A percentile compares a stretch with the other conserved stretches of the same genome.
These are phyloP conservation scores for Cronartium quercuum DNA, from an alignment of 1,284 basidiomycete species.

Conservation along the genomic window DNA sequence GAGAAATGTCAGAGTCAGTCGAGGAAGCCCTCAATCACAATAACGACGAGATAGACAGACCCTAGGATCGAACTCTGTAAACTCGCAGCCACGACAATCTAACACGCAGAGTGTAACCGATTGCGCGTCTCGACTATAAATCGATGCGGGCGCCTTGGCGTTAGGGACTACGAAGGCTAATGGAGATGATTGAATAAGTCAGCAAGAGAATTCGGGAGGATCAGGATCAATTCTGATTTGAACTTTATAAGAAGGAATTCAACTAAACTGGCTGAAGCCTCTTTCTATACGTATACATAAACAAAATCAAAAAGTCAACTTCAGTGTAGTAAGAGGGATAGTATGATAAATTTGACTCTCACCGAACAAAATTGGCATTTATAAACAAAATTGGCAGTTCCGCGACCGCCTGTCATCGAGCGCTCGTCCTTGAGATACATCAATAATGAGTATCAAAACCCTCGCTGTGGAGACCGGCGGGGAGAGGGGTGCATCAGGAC, in stretches of 20 bases:
- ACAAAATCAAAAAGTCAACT: not conserved
- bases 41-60: not conserved
- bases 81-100: constrained; percentile 35
- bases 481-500: not conserved
- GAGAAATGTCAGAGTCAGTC: not conserved
- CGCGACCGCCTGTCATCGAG: constrained; percentile 22
- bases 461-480: too few relatives aligned
- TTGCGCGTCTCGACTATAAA: constrained; percentile 1
- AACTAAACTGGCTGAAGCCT: constrained; percentile 23
- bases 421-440: constrained; percentile 6
- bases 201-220: not conserved
- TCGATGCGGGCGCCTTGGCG: not conserved
- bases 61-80: constrained; percentile 32
- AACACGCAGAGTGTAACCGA: constrained; percentile 9
- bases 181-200: not conserved
- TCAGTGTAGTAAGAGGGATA: not conserved
- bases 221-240: not conserved
- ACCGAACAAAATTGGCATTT: constrained; percentile 30
- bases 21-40: not conserved
- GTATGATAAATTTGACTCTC: not conserved
- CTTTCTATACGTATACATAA: constrained; percentile 5
- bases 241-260: not conserved
- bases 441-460: too few relatives aligned
- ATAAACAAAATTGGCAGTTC: constrained; percentile 27
- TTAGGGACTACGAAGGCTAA: constrained; percentile 8